Percentiles rank a stretch among this genome's conserved stretches.
These are phyloP conservation scores for Ricinus communis DNA, from an alignment of 345 rosid genomes.

Conservation along the genomic window DNA sequence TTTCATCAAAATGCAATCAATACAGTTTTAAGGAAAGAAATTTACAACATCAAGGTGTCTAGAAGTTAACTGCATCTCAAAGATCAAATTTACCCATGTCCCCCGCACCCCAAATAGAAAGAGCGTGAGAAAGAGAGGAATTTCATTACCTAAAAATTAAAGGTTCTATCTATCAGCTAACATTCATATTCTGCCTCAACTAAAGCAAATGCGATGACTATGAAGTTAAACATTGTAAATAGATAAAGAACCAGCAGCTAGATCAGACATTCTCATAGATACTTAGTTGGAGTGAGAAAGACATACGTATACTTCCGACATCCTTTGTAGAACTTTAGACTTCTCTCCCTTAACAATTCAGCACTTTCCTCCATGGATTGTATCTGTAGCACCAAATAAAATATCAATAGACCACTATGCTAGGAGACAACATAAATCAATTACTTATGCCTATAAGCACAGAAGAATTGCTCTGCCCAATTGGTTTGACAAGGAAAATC, in stretches of 20 bases:
- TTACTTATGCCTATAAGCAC: background rate
- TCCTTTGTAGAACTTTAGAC: conserved; percentile 94
- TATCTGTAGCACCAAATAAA: conserved; percentile 55
- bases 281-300: background rate
- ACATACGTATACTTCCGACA: conserved; percentile 96
- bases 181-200: background rate
- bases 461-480: background rate
- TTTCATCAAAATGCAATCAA: background rate
- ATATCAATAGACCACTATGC: background rate
- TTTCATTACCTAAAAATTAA: no score
- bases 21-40: conserved; percentile 3
- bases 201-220: background rate
- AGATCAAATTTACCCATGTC: background rate
- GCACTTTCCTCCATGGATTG: conserved; percentile 91
- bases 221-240: background rate
- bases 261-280: background rate
- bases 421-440: background rate
- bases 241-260: background rate
- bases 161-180: background rate
- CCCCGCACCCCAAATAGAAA: background rate
- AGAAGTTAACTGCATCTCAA: background rate
- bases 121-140: background rate
- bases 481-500: background rate
- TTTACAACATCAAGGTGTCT: background rate
- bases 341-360: conserved; percentile 78